Evolutionary conservation across 352 stramenopile genomes (phyloP).

Genomic region (Halophytophthora polymorphica): DNA sequence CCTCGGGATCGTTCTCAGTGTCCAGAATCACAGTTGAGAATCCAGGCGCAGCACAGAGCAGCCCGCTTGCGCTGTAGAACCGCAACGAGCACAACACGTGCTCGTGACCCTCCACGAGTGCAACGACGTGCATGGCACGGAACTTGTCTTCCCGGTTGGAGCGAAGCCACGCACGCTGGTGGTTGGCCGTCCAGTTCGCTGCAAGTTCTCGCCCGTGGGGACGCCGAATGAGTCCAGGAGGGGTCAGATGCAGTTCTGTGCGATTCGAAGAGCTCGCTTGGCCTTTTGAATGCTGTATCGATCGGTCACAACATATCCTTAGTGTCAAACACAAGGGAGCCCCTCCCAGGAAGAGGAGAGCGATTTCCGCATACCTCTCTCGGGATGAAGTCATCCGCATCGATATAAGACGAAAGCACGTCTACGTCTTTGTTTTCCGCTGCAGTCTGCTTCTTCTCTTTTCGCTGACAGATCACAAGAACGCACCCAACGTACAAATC

Average conservation of each 20-base stretch:
- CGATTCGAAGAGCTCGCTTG: constrained; percentile 11
- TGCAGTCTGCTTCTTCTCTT: constrained; percentile 2
- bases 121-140: constrained; percentile 64
- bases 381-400: constrained; percentile 49
- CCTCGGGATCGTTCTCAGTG: constrained; percentile 31
- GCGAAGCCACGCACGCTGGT: constrained; percentile 32
- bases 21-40: constrained; percentile 46
- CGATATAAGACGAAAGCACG: constrained; percentile 41
- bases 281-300: constrained; percentile 6
- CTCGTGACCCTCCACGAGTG: constrained; percentile 33
- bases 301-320: background rate
- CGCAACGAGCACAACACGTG: constrained; percentile 44
- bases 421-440: constrained; percentile 2
- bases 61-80: constrained; percentile 44
- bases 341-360: background rate
- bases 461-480: constrained; percentile 3
- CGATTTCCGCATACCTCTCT: constrained; percentile 16
- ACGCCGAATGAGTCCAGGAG: constrained; percentile 18
- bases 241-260: constrained; percentile 15
- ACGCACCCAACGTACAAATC: background rate
- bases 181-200: constrained; percentile 28
- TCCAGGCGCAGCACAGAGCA: constrained; percentile 51
- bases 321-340: background rate
- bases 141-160: constrained; percentile 49
- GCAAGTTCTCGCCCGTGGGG: constrained; percentile 17